A percentile compares a stretch with the other conserved stretches of the same genome.
Evolutionary conservation across 2,329 filamentous ascomycete species (phyloP).

Genomic region (Blastomyces emzantsi): DNA sequence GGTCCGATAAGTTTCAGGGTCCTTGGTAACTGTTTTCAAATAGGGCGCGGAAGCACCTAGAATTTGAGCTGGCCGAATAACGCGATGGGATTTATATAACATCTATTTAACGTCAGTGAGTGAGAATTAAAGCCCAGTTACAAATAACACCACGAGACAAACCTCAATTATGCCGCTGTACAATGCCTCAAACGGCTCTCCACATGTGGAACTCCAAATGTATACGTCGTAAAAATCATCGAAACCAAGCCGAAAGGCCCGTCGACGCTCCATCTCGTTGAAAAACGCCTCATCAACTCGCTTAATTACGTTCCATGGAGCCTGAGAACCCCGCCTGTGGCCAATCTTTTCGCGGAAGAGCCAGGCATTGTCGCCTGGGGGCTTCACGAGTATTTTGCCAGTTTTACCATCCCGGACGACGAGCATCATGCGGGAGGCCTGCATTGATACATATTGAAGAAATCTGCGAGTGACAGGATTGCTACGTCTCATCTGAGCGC

Average conservation of each 20-base stretch:
- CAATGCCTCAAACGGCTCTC: constrained; percentile 23
- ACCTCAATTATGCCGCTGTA: constrained; percentile 25
- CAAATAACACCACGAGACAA: constrained; percentile 7
- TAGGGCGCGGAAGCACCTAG: constrained; percentile 20
- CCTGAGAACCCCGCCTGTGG: constrained; percentile 31
- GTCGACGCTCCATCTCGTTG: constrained; percentile 30
- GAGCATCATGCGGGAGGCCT: constrained; percentile 28
- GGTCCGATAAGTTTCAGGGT: constrained; percentile 27
- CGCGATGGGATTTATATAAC: constrained; percentile 32
- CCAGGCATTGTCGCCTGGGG: constrained; percentile 34
- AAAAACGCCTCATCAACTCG: constrained; percentile 33
- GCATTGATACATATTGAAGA: constrained; percentile 37
- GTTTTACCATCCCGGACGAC: constrained; percentile 38
- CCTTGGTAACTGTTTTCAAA: constrained; percentile 30
- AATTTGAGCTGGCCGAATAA: constrained; percentile 13
- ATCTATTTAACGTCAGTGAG: constrained; percentile 20
- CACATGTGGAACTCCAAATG: constrained; percentile 34
- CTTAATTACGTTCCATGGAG: constrained; percentile 30
- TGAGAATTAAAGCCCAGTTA: background rate
- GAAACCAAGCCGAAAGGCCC: constrained; percentile 35
- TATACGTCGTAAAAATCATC: constrained; percentile 39
- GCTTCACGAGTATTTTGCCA: constrained; percentile 29
- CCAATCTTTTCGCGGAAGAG: constrained; percentile 33
- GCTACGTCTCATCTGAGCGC: constrained; percentile 36
- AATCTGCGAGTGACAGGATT: constrained; percentile 35